Evolutionary conservation across 257 asterid genomes (phyloP), one percentile per base, ranked within the genome.

Genomic region (Ocimum tenuiflorum): DNA sequence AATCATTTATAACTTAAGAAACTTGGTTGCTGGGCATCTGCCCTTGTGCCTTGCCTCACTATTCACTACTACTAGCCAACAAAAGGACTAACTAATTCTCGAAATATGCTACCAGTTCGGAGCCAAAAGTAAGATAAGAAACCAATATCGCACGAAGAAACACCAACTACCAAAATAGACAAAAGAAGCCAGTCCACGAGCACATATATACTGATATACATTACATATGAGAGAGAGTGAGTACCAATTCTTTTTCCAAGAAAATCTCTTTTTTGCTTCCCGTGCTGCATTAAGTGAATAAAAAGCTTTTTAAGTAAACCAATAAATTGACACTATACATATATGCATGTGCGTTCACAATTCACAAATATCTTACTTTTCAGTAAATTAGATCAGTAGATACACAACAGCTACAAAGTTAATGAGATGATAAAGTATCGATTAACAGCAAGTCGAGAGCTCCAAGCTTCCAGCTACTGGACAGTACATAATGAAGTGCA

Each of bases 201-300:
- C 7, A 31, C 70, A 72, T 3, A 33, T 17, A 13, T 10, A 42
- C 70, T 63, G 7, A 36, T 23, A 71, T 5, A 15, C 8, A 33
- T 20, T n/a, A 20, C 12, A 54, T 42, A 20, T 41, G 29, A 10
- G 69, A 74, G 56, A 70, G 65, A 61, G 74, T 66, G 54, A 38
- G 57, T 83, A 92, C 99, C 87, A 88, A 71, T 84, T 74, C 80
- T 71, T 81, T 92, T 62, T 87, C 88, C 48, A 92, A 95, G 65
- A 80, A 65, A 52, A 80, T 82, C 84, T 92, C 99, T 79, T 87
- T 86, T 79, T 85, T 89, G 84, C 74, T 74, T 56, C 99, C 97
- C 19, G 94, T 86, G 88, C 99, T 92, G 97, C 91, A 77, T 55
- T 48, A n/a, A 38, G 65, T n/a, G 68, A 72, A 67, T 14, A 51